A percentile compares a stretch with the other conserved stretches of the same genome.
Evolutionary conservation across 805 yeast genomes (phyloP).

Genomic region (Kodamaea hsintzibuensis): DNA sequence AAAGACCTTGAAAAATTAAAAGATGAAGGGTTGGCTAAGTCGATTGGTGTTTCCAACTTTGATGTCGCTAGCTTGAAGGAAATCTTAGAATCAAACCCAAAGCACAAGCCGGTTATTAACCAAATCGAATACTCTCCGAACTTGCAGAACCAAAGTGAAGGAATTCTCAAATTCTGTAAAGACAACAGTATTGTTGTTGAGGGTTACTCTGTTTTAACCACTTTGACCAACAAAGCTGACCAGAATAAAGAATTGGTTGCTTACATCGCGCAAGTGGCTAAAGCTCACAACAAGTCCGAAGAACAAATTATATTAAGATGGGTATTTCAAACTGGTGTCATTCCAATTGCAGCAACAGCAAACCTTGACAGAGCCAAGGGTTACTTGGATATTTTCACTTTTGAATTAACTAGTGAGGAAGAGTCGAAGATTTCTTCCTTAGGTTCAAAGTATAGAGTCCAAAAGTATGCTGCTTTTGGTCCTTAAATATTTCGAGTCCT

Average conservation of each 20-base stretch:
- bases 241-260: conserved; percentile 50
- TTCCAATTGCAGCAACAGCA: conserved; percentile 80
- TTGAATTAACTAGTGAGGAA: conserved; percentile 52
- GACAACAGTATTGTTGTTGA: conserved; percentile 52
- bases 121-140: conserved; percentile 94
- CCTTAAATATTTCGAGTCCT: not conserved
- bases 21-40: conserved; percentile 61
- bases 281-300: conserved; percentile 51
- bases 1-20: conserved; percentile 70
- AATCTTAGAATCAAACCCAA: conserved; percentile 60
- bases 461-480: not conserved
- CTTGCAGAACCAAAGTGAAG: conserved; percentile 70
- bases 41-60: conserved; percentile 83
- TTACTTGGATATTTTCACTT: conserved; percentile 58
- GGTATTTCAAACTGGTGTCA: conserved; percentile 78
- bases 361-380: conserved; percentile 59
- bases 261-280: conserved; percentile 58
- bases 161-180: conserved; percentile 74
- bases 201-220: conserved; percentile 82
- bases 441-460: conserved; percentile 21
- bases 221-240: conserved; percentile 70
- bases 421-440: conserved; percentile 75
- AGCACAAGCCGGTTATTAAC: conserved; percentile 70
- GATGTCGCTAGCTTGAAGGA: conserved; percentile 68
- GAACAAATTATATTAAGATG: conserved; percentile 77